Evolutionary conservation across 345 rosid genomes (phyloP), one percentile per base, ranked within the genome.

Genomic region (Bruguiera parviflora): DNA sequence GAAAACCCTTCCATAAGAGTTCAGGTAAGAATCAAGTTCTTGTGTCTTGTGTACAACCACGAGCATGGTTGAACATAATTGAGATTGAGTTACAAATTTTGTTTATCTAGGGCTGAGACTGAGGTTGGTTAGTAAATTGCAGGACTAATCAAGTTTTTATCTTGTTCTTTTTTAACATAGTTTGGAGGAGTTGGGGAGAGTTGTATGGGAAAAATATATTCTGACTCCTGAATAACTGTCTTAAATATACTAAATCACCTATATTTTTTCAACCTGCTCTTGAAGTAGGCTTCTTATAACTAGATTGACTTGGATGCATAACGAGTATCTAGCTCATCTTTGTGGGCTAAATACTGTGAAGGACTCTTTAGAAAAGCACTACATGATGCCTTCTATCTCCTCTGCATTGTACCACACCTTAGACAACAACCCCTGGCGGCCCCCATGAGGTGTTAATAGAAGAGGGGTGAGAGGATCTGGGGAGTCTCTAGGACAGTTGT

Each of bases 1-100:
- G 75, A 83, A 61, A 90, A 90, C 64, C 96, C 91, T 61, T 83
- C 88, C 2, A 51, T 88, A n/a, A 74, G 82, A 64, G 71, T 90
- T 73, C 89, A 90, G 91, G 96, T 88, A 77, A 74, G 51, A 25
- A 19, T 43, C 16, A 56, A 19, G 22, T 10, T n/a, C 55, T 32
- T 27, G 16, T 68, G 29, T 8, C 13, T 53, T 53, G 24, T n/a
- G 11, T 11, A 65, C 21, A 58, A 15, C 62, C n/a, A 8, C 9
- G 16, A 31, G 60, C 61, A 49, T 37, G 10, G 55, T 16, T 13
- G 55, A 52, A 60, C 28, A n/a, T 58, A 11, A 35, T 27, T 65
- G 65, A 4, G 8, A 33, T 52, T 7, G 19, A 19, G 56, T 25
- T 52, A 8, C 37, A 22, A 32, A 51, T 61, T 68, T n/a, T 43